These are phyloP conservation scores for Teunomyces stri DNA, from an alignment of 805 yeast species.

Conservation along the genomic window DNA sequence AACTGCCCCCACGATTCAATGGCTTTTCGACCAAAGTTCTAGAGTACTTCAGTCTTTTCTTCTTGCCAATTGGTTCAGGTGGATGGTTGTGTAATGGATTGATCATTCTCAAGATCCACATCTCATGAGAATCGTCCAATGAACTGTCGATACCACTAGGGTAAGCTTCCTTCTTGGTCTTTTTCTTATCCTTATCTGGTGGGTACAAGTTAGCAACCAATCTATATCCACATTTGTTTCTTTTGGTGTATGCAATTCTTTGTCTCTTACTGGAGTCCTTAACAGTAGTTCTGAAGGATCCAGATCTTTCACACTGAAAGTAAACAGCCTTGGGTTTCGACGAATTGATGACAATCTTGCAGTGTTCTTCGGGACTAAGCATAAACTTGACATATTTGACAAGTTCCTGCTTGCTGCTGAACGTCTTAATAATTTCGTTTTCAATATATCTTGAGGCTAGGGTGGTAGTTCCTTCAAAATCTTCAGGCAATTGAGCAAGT, in stretches of 20 bases:
- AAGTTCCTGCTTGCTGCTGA: slow-evolving; percentile 13
- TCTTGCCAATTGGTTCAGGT: slow-evolving; percentile 37
- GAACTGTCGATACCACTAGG: slow-evolving; percentile 1
- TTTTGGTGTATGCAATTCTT: slow-evolving; percentile 46
- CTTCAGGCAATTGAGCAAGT: slow-evolving; percentile 9
- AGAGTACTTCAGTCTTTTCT: slow-evolving; percentile 38
- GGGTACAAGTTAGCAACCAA: slow-evolving; percentile 45
- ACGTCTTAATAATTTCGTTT: slow-evolving; percentile 15
- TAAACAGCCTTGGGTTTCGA: slow-evolving; percentile 48
- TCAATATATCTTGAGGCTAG: slow-evolving; percentile 14
- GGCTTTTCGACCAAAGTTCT: slow-evolving; percentile 47
- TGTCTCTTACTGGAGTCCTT: slow-evolving; percentile 45
- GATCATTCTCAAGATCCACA: slow-evolving; percentile 49
- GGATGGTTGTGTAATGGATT: slow-evolving; percentile 46
- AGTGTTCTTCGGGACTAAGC: slow-evolving; percentile 34
- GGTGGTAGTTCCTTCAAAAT: slow-evolving; percentile 11
- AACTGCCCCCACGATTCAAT: slow-evolving; percentile 16
- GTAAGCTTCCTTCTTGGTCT: slow-evolving; percentile 22
- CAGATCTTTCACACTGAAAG: slow-evolving; percentile 47
- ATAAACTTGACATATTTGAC: slow-evolving; percentile 36
- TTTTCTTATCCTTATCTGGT: slow-evolving; percentile 42
- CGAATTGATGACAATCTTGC: slow-evolving; percentile 46
- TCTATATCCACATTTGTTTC: slow-evolving; percentile 46
- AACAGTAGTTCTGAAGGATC: slow-evolving; percentile 46
- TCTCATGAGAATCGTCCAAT: slow-evolving; percentile 25